Base-by-base conservation (phyloP, 768 basidiomycete genomes). In the Saitozyma sp. region DNA sequence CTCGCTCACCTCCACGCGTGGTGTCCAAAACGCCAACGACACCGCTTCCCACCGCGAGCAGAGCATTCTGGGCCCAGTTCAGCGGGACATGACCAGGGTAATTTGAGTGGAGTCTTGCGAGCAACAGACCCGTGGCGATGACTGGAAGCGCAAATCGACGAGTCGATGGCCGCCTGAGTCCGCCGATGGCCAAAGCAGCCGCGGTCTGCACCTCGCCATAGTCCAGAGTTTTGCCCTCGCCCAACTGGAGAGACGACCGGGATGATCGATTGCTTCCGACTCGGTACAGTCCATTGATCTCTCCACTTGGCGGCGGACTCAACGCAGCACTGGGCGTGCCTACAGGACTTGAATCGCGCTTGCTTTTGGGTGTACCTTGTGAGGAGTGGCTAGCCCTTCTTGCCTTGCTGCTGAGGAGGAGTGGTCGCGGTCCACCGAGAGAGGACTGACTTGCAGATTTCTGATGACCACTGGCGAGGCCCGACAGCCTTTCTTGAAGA, bases 41-140 rank as follows among this genome's bases (percentile, higher is more conserved):
- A 0, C 90, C 93, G 13, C 90, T 89, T 9, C 96, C 96, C 13
- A 86, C 85, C 9, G 92, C 88, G 52, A 97, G 84, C 65, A 98
- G 85, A 10, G 87, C 86, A 76, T 89, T 90, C 79, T 97, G 91
- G 70, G 93, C 87, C 71, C 83, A 82, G 73, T 84, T 89, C 50
- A 98, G 82, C 11, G 90, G 91, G 61, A 94, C 73, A 58, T 79
- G 78, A 41, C 70, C 74, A 16, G 68, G 65, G 46, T 79, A 79
- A 41, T 69, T 74, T 14, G 59, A 38, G 37, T 46, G 38, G 14
- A 49, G 61, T 49, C 61, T 14, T 6, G 39, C 29, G 43, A 43
- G 8, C 45, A 29, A 29, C 29, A 29, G 29, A 29, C 29, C 29
- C 29, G 29, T 29, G 29, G 29, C 14, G 9, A 17, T 19, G 20